These are phyloP conservation scores for Stemphylium vesicarium DNA, from an alignment of 2,329 filamentous ascomycete species.

Conservation along the genomic window DNA sequence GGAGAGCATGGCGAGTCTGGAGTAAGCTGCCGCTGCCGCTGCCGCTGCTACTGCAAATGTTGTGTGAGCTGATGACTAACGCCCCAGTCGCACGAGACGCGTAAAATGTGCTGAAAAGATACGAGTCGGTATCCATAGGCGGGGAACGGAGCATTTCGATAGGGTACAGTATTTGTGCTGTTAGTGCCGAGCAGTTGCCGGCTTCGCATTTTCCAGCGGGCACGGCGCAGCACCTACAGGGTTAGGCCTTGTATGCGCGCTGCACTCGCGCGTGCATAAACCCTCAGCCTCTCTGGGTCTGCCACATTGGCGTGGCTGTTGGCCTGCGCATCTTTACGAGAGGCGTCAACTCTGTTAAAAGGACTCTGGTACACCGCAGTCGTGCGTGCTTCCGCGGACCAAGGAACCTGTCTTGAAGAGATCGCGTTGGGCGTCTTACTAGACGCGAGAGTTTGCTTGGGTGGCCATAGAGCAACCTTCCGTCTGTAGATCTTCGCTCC, in stretches of 20 bases:
- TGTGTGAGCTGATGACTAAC: not conserved
- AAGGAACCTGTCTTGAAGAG: not conserved
- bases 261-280: conserved; percentile 7
- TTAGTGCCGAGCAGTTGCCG: conserved; percentile 28
- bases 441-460: conserved; percentile 11
- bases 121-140: not conserved
- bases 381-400: conserved; percentile 1
- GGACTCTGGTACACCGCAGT: conserved; percentile 1
- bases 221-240: conserved; percentile 26
- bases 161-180: conserved; percentile 15
- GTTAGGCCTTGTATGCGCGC: conserved; percentile 21
- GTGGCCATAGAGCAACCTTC: conserved; percentile 26
- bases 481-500: conserved; percentile 32
- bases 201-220: conserved; percentile 22
- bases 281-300: not conserved
- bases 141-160: conserved; percentile 9
- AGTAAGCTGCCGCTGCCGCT: not conserved
- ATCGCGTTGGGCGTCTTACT: conserved; percentile 6
- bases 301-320: not conserved
- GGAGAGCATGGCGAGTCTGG: not conserved
- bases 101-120: conserved; percentile 1
- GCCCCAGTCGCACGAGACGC: conserved; percentile 3
- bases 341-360: not conserved
- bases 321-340: not conserved
- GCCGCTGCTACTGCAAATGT: not conserved